Evolutionary conservation across 192 early-diverging fungal species (phyloP).

Genomic region (Coemansia umbellata): DNA sequence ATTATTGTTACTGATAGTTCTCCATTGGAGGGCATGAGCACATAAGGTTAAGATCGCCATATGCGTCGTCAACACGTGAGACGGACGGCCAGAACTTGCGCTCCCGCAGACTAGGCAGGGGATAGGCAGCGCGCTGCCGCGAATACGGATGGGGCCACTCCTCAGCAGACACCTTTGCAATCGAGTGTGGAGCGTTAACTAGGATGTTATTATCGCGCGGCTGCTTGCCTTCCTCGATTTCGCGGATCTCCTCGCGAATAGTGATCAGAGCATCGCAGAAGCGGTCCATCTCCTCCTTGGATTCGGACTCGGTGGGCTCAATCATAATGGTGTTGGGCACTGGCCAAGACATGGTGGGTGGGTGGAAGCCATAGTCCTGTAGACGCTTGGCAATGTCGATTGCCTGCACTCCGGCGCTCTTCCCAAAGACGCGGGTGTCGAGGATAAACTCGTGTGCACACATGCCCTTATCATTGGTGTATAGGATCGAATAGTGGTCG

Average conservation of each 20-base stretch:
- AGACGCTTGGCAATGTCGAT: slow-evolving; percentile 99
- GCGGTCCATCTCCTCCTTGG: slow-evolving; percentile 86
- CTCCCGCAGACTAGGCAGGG: slow-evolving; percentile 71
- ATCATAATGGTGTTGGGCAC: slow-evolving; percentile 99
- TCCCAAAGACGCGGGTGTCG: slow-evolving; percentile 87
- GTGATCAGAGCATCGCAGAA: slow-evolving; percentile 98
- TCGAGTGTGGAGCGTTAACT: slow-evolving; percentile 84
- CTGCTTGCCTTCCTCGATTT: slow-evolving; percentile 79
- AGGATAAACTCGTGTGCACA: slow-evolving; percentile 99
- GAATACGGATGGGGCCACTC: slow-evolving; percentile 87
- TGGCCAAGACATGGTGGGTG: slow-evolving; percentile 99
- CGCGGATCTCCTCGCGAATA: slow-evolving; percentile 89
- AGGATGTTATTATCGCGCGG: slow-evolving; percentile 86
- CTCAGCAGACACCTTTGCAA: slow-evolving; percentile 70
- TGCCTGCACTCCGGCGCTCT: slow-evolving; percentile 75
- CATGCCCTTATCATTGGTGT: slow-evolving; percentile 87
- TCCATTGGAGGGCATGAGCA: slow-evolving; percentile 95
- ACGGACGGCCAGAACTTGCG: slow-evolving; percentile 99
- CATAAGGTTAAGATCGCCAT: slow-evolving; percentile 89
- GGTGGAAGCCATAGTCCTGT: slow-evolving; percentile 98
- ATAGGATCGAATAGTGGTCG: slow-evolving; percentile 89
- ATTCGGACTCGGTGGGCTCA: slow-evolving; percentile 98
- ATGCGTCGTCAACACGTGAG: slow-evolving; percentile 88
- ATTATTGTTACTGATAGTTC: slow-evolving; percentile 57
- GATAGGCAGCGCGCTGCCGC: slow-evolving; percentile 88